A percentile compares a stretch with the other conserved stretches of the same genome.
Conservation (phyloP, 148 eudicot genomes). For the Salicornia ramosissima region DNA sequence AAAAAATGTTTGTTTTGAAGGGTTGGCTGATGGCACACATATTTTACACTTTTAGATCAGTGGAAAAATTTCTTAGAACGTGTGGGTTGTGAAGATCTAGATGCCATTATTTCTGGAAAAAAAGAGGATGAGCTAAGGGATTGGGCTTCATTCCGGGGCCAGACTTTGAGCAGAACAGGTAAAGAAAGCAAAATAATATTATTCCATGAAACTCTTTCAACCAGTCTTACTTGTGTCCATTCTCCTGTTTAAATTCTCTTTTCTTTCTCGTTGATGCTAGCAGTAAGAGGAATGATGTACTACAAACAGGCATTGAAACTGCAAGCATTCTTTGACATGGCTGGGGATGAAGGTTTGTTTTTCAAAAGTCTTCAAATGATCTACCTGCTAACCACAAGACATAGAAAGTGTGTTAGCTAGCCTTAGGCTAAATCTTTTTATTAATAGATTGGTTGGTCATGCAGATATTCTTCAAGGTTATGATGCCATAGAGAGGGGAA, state of each 20-base stretch:
- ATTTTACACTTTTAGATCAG: slow-evolving; percentile 47
- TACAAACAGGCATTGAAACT: slow-evolving; percentile 80
- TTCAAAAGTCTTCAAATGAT: slow-evolving; percentile 1
- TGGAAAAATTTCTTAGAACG: slow-evolving; percentile 92
- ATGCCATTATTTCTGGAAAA: slow-evolving; percentile 31
- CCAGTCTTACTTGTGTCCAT: background rate
- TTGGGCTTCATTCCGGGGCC: slow-evolving; percentile 93
- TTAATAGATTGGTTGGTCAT: slow-evolving; percentile 18
- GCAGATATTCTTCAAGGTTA: slow-evolving; percentile 84
- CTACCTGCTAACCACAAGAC: background rate
- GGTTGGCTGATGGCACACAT: slow-evolving; percentile 3
- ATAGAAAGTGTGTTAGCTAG: background rate
- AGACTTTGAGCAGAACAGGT: slow-evolving; percentile 93
- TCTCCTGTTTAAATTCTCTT: background rate
- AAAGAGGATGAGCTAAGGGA: slow-evolving; percentile 61
- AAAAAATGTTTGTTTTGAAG: background rate
- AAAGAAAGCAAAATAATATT: slow-evolving; percentile 6
- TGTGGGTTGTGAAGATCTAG: slow-evolving; percentile 39
- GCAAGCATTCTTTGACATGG: slow-evolving; percentile 98
- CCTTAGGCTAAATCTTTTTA: background rate
- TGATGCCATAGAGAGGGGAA: slow-evolving; percentile 65
- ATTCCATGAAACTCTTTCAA: background rate
- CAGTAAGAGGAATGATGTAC: slow-evolving; percentile 99
- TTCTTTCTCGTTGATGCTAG: slow-evolving; percentile 16
- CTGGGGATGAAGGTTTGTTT: slow-evolving; percentile 73